Base-by-base conservation (phyloP, 257 asterid species). In the Prunella vulgaris region DNA sequence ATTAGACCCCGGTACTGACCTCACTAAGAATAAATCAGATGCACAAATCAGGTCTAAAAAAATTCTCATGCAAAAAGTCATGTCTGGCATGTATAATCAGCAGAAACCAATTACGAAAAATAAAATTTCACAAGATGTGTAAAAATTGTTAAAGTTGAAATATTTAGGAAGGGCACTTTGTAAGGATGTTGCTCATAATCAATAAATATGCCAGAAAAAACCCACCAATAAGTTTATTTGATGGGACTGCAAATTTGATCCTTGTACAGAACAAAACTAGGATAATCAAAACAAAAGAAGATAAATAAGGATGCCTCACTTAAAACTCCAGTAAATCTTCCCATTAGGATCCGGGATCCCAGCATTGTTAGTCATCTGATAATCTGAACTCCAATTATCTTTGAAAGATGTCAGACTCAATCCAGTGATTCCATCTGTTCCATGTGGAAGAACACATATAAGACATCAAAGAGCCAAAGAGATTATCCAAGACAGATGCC, bases 341-440 rank as follows among this genome's bases (percentile, higher is more conserved):
- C 97, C 99, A 59, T 81, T 59, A 51, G 99, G 96, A 84, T 93
- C 99, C 0, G 99, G 99, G 75, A 93, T 84, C 80, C 99, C 99
- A 69, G 99, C 97, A 88, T 88, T 82, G 70, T 93, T 93, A 17
- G 99, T 93, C 54, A 71, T 85, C 77, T 90, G 97, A 80, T 90
- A 93, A 30, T 76, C 87, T 33, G 99, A 76, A 57, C 84, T 69
- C 99, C 99, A 93, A 71, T 93, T 93, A 17, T 88, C 84, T 76
- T 40, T 85, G 80, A 93, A 88, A 74, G 97, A 90, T 46, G 77
- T 27, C 84, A 80, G 64, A 76, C 91, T 93, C 92, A 93, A 84
- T 74, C 99, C 99, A 58, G 99, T 93, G 76, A 93, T 80, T 77
- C 97, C 99, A 18, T 66, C 99, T 93, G 95, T 28, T 75, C 77